Conservation (phyloP, 805 yeast species). For the Candida vaughaniae region DNA sequence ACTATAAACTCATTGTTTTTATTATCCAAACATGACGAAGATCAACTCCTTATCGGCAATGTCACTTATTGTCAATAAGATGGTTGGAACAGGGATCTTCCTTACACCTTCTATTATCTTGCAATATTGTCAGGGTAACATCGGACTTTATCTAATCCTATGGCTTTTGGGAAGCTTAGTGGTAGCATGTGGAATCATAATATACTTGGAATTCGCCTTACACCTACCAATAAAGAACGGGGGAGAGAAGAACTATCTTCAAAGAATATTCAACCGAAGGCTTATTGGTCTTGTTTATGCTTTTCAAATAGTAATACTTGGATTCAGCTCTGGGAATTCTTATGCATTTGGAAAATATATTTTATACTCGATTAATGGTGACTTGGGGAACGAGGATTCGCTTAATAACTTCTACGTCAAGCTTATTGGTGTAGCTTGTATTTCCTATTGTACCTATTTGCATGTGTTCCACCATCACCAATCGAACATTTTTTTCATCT, state of each 20-base stretch:
- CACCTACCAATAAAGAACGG: slow-evolving; percentile 43
- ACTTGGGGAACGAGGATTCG: slow-evolving; percentile 17
- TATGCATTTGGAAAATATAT: slow-evolving; percentile 65
- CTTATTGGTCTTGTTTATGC: slow-evolving; percentile 43
- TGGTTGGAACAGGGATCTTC: slow-evolving; percentile 45
- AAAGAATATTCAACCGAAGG: slow-evolving; percentile 37
- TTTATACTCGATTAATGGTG: slow-evolving; percentile 35
- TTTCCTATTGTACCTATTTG: slow-evolving; percentile 45
- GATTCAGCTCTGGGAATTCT: slow-evolving; percentile 62
- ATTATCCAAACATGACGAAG: slow-evolving; percentile 10
- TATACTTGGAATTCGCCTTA: slow-evolving; percentile 40
- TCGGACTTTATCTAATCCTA: slow-evolving; percentile 30
- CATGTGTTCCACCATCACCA: slow-evolving; percentile 50
- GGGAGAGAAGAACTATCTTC: slow-evolving; percentile 41
- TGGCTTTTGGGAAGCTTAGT: slow-evolving; percentile 39
- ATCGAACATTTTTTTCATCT: slow-evolving; percentile 52
- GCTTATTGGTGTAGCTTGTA: slow-evolving; percentile 48
- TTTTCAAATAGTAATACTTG: slow-evolving; percentile 54
- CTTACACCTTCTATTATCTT: slow-evolving; percentile 41
- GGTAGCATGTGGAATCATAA: slow-evolving; percentile 37
- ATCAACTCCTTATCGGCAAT: slow-evolving; percentile 27
- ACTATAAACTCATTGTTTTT: too few species aligned
- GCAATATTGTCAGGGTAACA: slow-evolving; percentile 37
- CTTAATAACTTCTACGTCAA: slow-evolving; percentile 37
- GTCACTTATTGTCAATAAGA: slow-evolving; percentile 42